These are phyloP conservation scores for Candolleomyces efflorescens DNA, from an alignment of 768 basidiomycete species.

Conservation along the genomic window DNA sequence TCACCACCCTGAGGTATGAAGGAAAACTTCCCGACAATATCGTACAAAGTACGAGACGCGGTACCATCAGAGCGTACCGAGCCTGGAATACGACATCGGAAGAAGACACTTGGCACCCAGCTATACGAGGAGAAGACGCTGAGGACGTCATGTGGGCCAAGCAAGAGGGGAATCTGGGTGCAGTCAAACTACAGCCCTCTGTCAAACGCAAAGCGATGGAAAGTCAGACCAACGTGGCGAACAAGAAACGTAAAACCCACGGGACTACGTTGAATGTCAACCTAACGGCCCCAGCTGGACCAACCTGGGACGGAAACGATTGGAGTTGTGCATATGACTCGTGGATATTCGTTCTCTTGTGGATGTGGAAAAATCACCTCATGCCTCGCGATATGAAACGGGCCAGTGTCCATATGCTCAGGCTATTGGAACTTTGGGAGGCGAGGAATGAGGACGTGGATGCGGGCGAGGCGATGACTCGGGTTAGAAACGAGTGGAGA, in stretches of 20 bases:
- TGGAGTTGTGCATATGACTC: neutral
- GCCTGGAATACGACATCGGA: neutral
- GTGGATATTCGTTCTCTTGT: neutral
- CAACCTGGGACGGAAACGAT: neutral
- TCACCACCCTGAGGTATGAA: slow-evolving; percentile 24
- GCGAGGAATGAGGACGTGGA: too few relatives aligned
- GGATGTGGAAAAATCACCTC: neutral
- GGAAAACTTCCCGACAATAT: slow-evolving; percentile 10
- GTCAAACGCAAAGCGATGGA: too few relatives aligned
- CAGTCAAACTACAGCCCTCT: too few relatives aligned
- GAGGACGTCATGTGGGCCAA: too few relatives aligned
- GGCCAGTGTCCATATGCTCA: too few relatives aligned
- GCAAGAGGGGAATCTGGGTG: too few relatives aligned
- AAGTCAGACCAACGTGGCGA: too few relatives aligned
- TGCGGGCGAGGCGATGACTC: too few relatives aligned
- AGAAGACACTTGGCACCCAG: neutral
- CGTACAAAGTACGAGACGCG: neutral
- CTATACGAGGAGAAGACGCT: neutral
- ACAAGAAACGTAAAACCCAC: neutral
- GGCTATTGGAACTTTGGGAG: too few relatives aligned
- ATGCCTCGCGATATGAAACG: too few relatives aligned
- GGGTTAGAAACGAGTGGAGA: too few relatives aligned
- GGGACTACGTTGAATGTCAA: too few relatives aligned
- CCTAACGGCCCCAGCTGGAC: neutral
- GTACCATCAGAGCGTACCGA: neutral